Percentiles rank a stretch among this genome's conserved stretches.
Conservation (phyloP, 768 basidiomycete genomes). For the Tremella mesenterica region DNA sequence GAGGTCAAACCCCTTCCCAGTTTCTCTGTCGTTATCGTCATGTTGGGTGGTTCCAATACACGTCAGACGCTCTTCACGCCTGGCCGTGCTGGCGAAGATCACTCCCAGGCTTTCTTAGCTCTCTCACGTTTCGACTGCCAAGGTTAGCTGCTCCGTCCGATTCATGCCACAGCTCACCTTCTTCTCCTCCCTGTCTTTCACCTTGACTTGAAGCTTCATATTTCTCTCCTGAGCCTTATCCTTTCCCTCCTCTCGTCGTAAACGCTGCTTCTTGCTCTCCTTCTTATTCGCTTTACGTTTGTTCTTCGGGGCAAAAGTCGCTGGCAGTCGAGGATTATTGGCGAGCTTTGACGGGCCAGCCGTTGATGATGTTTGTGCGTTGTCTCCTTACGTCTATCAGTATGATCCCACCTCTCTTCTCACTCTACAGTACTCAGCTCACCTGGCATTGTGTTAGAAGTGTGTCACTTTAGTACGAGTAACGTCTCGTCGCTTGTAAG, state of each 20-base stretch:
- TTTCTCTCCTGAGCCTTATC: background rate
- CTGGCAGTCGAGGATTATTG: background rate
- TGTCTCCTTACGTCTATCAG: background rate
- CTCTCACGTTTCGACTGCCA: conserved; percentile 28
- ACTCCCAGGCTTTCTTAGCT: conserved; percentile 41
- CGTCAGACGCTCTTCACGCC: too few relatives aligned
- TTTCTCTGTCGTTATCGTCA: too few relatives aligned
- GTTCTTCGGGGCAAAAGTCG: background rate
- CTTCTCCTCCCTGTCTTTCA: background rate
- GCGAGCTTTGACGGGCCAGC: background rate
- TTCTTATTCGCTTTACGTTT: background rate
- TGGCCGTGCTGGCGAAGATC: too few relatives aligned
- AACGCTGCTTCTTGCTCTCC: background rate
- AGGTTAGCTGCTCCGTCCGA: too few relatives aligned
- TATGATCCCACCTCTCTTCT: too few relatives aligned
- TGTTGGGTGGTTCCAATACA: too few relatives aligned
- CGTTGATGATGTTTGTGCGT: background rate
- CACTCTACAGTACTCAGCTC: too few relatives aligned
- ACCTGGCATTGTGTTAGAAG: too few relatives aligned
- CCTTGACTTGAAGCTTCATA: background rate
- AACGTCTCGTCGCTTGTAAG: too few relatives aligned
- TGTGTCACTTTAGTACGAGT: too few relatives aligned
- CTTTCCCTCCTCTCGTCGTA: background rate
- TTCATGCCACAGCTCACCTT: too few relatives aligned
- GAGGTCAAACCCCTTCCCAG: too few relatives aligned